phyloP scores from a whole-genome alignment of 306 rosid genomes.

The Fragaria nilgerrensis region DNA sequence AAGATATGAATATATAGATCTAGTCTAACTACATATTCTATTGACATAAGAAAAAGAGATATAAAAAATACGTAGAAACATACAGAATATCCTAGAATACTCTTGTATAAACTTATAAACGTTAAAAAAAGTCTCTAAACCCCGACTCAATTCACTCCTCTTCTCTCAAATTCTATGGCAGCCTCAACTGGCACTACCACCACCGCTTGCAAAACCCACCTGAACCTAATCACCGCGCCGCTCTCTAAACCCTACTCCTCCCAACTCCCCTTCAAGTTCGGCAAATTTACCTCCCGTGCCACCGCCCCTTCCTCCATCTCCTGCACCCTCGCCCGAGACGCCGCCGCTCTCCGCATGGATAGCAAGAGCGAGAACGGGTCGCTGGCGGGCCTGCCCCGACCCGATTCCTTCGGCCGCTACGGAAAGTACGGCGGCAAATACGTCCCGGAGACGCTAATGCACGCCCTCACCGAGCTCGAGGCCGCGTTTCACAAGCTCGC shows the following conservation, averaged over 20 bases:
- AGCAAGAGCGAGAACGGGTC: slow-evolving; percentile 30
- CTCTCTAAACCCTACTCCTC: slow-evolving; percentile 35
- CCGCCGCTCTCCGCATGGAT: slow-evolving; percentile 28
- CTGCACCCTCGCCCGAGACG: slow-evolving; percentile 49
- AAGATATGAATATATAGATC: too few species aligned
- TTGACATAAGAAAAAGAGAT: too few species aligned
- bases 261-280: slow-evolving; percentile 31
- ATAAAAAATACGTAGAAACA: too few species aligned
- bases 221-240: slow-evolving; percentile 13
- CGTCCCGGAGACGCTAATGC: slow-evolving; percentile 93
- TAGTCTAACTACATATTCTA: too few species aligned
- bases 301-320: slow-evolving; percentile 36
- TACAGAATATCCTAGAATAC: too few species aligned
- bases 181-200: slow-evolving; percentile 3
- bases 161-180: slow-evolving; percentile 1
- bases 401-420: slow-evolving; percentile 88
- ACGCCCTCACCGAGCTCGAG: slow-evolving; percentile 86
- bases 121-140: too few species aligned
- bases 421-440: slow-evolving; percentile 92
- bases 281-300: slow-evolving; percentile 32
- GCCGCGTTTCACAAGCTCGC: slow-evolving; percentile 68
- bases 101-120: background rate
- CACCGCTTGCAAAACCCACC: slow-evolving; percentile 30
- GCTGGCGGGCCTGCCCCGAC: slow-evolving; percentile 36
- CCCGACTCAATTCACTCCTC: background rate